Evolutionary conservation across 345 rosid species (phyloP), one percentile per base, ranked within the genome.

Genomic region (Salix dunnii): DNA sequence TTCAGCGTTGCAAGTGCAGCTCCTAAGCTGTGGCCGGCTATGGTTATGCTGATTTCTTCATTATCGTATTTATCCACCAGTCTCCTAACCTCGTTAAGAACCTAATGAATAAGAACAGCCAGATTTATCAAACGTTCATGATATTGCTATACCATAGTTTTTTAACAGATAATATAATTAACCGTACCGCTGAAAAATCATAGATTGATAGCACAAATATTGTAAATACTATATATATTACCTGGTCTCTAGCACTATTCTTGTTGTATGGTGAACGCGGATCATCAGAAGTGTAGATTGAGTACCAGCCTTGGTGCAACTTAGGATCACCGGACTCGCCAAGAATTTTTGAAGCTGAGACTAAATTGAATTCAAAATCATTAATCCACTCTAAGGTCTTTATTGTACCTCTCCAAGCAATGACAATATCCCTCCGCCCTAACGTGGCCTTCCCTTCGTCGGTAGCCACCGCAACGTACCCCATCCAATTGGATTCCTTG

Each of bases 221-320:
- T n/a, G 21, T n/a, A 23, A 8, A 10, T 58, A n/a, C 28, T 58
- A 23, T 3, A 23, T 58, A 58, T 3, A 58, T n/a, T 58, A 58
- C 63, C 63, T 58, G 63, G 63, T 58, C 63, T 58, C 63, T 75
- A 7, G 79, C 74, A n/a, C 74, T 68, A 30, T 10, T 78, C 30
- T 78, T 86, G 61, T 48, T 90, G 76, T 80, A 94, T 14, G 89
- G 89, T 3, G 97, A 94, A 31, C 89, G 90, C 2, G 85, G 76
- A 74, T 92, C 94, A 0, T 79, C 81, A 6, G 98, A 91, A 62
- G 92, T 91, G 76, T 92, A 94, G n/a, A 94, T 87, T 4, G 96
- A 92, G 71, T 89, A 84, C 96, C 96, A 94, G 40, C 97, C 98
- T 83, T 89, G 89, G 66, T 94, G 98, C 65, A 94, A 87, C 78